These are phyloP conservation scores for Coemansia sp. DNA, from an alignment of 192 early-diverging fungal species.

Conservation along the genomic window DNA sequence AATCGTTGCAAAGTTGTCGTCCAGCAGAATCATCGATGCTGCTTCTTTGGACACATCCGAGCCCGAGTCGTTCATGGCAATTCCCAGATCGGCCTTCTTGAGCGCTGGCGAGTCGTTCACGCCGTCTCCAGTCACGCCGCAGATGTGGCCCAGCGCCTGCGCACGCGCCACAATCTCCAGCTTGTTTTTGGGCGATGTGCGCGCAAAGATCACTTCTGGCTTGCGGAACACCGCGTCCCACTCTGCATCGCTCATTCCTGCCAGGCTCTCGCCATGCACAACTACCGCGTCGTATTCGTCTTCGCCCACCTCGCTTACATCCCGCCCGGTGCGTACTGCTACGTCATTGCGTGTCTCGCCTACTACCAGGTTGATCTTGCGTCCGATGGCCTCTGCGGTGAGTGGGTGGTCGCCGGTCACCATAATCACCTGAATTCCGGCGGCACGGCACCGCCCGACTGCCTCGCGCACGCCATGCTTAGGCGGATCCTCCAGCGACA, in stretches of 20 bases:
- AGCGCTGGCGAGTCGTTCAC: slow-evolving; percentile 96
- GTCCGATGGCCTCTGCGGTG: slow-evolving; percentile 93
- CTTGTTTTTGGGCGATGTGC: slow-evolving; percentile 96
- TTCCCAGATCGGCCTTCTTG: slow-evolving; percentile 95
- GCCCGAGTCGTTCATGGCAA: slow-evolving; percentile 94
- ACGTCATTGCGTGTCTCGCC: slow-evolving; percentile 81
- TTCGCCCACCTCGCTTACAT: slow-evolving; percentile 65
- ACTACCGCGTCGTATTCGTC: slow-evolving; percentile 87
- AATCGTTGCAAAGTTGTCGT: slow-evolving; percentile 97
- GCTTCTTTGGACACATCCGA: slow-evolving; percentile 96
- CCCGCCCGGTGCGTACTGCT: slow-evolving; percentile 64
- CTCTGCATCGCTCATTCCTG: slow-evolving; percentile 72
- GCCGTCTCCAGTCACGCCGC: slow-evolving; percentile 96
- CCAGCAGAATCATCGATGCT: slow-evolving; percentile 94
- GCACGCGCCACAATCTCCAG: slow-evolving; percentile 93
- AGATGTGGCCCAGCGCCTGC: slow-evolving; percentile 90
- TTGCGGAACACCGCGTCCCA: slow-evolving; percentile 95
- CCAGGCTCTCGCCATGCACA: slow-evolving; percentile 88
- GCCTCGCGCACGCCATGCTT: slow-evolving; percentile 98
- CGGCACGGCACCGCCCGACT: slow-evolving; percentile 85
- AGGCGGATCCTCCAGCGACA: slow-evolving; percentile 93
- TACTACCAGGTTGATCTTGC: slow-evolving; percentile 93
- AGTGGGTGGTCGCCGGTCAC: slow-evolving; percentile 97
- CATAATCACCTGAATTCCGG: slow-evolving; percentile 97
- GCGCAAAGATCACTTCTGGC: slow-evolving; percentile 94